Percentiles rank a stretch among this genome's conserved stretches.
phyloP scores from a whole-genome alignment of 306 rosid genomes.

The Aeschynomene evenia region DNA sequence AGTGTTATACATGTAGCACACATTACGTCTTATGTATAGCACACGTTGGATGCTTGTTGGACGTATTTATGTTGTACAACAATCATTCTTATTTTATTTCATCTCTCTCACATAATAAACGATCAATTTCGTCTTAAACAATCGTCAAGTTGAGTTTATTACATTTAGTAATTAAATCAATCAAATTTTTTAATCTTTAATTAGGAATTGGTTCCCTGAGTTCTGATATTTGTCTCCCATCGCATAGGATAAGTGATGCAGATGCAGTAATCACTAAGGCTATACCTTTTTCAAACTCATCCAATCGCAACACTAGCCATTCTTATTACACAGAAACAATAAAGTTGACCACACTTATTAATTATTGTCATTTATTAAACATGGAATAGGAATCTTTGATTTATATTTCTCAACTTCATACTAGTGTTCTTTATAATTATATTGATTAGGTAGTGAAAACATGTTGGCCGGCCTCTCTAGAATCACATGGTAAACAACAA shows the following conservation, averaged over 20 bases:
- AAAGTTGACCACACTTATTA: not conserved
- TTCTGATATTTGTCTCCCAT: not conserved
- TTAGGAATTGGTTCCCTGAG: too few relatives aligned
- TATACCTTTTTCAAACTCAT: not conserved
- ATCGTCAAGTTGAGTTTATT: too few relatives aligned
- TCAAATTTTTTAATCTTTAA: too few relatives aligned
- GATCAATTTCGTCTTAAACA: too few relatives aligned
- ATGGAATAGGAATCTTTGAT: constrained; percentile 9
- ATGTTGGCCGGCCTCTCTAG: constrained; percentile 26
- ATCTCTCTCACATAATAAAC: too few relatives aligned
- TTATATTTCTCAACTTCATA: not conserved
- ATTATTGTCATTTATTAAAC: not conserved
- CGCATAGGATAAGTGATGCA: too few relatives aligned
- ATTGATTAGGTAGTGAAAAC: constrained; percentile 1
- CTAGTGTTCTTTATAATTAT: not conserved
- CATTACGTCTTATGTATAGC: too few relatives aligned
- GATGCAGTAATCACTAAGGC: not conserved
- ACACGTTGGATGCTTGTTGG: too few relatives aligned
- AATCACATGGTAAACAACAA: constrained; percentile 6
- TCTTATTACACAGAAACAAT: not conserved
- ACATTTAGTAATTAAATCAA: too few relatives aligned
- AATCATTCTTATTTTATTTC: too few relatives aligned
- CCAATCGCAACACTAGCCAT: not conserved
- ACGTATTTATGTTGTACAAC: too few relatives aligned
- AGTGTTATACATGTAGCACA: too few relatives aligned